Conservation (phyloP, 257 asterid species). For the Mentha longifolia region DNA sequence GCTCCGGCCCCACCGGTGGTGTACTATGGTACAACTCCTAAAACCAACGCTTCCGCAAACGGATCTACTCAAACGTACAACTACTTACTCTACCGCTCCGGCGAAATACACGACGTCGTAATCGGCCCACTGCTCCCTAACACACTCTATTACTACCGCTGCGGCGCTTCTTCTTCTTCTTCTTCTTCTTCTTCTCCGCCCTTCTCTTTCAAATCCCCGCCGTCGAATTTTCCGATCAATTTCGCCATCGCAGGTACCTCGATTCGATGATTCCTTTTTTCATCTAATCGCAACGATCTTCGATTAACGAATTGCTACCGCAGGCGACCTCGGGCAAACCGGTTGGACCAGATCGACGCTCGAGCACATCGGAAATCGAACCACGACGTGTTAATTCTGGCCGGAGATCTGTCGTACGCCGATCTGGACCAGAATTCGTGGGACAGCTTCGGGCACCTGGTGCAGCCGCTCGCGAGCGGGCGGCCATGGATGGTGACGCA, state of each 20-base stretch:
- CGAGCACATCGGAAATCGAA: constrained; percentile 53
- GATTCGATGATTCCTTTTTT: not conserved
- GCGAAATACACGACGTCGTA: constrained; percentile 64
- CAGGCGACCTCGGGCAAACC: constrained; percentile 88
- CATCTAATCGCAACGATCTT: too few relatives aligned
- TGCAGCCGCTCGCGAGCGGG: constrained; percentile 63
- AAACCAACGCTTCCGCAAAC: constrained; percentile 46
- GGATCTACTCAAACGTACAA: constrained; percentile 49
- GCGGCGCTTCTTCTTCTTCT: constrained; percentile 43
- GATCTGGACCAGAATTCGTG: constrained; percentile 54
- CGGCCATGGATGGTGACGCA: constrained; percentile 97
- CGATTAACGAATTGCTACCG: not conserved
- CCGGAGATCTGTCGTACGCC: constrained; percentile 82
- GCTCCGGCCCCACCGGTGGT: constrained; percentile 55
- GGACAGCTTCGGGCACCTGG: constrained; percentile 81
- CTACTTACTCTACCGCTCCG: constrained; percentile 53
- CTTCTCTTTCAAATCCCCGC: constrained; percentile 66
- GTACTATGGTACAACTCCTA: constrained; percentile 59
- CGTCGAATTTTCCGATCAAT: constrained; percentile 52
- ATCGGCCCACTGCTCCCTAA: constrained; percentile 71
- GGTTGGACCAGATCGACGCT: constrained; percentile 78
- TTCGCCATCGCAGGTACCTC: constrained; percentile 58
- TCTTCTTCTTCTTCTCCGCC: constrained; percentile 46
- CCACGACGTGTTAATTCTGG: constrained; percentile 62
- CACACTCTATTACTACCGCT: constrained; percentile 64